phyloP scores from a whole-genome alignment of 768 basidiomycete species.

The Tricholoma terreum region DNA sequence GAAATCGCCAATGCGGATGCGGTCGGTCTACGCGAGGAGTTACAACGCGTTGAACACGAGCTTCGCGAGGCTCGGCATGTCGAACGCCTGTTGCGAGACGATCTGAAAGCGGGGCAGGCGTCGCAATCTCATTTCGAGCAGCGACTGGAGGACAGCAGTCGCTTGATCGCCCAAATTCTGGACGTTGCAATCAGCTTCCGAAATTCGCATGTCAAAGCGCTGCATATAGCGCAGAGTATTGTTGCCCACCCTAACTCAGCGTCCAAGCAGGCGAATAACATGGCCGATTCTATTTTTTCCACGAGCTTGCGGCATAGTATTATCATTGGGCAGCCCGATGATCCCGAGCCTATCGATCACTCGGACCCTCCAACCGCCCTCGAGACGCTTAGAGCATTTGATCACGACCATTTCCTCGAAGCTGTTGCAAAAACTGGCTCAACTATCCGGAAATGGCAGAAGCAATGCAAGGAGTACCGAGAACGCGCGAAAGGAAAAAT shows the following conservation, averaged over 20 bases:
- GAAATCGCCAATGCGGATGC: constrained; percentile 70
- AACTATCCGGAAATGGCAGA: constrained; percentile 94
- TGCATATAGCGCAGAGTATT: constrained; percentile 60
- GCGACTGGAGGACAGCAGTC: constrained; percentile 58
- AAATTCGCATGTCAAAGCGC: constrained; percentile 70
- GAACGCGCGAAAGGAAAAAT: constrained; percentile 97
- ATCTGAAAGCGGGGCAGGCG: constrained; percentile 64
- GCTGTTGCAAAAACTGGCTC: constrained; percentile 78
- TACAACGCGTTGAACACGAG: constrained; percentile 68
- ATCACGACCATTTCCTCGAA: constrained; percentile 84
- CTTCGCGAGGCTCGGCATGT: constrained; percentile 63
- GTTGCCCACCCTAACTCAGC: constrained; percentile 46
- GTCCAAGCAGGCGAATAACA: constrained; percentile 40
- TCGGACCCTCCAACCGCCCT: constrained; percentile 70
- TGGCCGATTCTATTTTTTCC: constrained; percentile 51
- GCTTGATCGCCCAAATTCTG: constrained; percentile 78
- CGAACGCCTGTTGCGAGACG: constrained; percentile 70
- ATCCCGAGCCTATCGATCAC: constrained; percentile 75
- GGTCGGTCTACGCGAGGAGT: constrained; percentile 66
- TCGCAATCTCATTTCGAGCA: constrained; percentile 70
- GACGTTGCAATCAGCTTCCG: constrained; percentile 79
- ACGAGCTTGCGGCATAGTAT: constrained; percentile 53
- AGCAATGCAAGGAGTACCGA: constrained; percentile 93
- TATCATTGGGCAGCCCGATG: constrained; percentile 49
- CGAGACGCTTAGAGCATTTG: constrained; percentile 68